Conservation (phyloP, 2,329 filamentous ascomycete species). For the Trichoderma arundinaceum region DNA sequence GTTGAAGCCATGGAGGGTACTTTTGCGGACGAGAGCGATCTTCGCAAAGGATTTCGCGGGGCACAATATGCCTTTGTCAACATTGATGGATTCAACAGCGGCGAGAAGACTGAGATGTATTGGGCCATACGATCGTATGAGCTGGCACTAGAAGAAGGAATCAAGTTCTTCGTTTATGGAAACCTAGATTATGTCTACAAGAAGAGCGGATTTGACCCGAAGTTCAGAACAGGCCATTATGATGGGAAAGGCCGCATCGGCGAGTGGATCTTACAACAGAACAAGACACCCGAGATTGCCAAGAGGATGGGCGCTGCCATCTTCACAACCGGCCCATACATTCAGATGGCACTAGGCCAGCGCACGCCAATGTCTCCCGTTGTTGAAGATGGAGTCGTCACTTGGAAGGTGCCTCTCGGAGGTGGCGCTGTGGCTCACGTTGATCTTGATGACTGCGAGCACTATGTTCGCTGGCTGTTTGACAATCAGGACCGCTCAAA, state of each 20-base stretch:
- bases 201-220: conserved; percentile 53
- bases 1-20: conserved; percentile 56
- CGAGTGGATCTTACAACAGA: conserved; percentile 53
- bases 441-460: conserved; percentile 53
- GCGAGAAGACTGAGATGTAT: conserved; percentile 58
- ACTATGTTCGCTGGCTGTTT: conserved; percentile 56
- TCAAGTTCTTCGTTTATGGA: conserved; percentile 54
- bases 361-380: conserved; percentile 48
- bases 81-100: conserved; percentile 59
- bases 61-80: conserved; percentile 59
- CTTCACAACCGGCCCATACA: conserved; percentile 54
- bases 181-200: conserved; percentile 57
- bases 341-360: conserved; percentile 50
- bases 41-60: conserved; percentile 52
- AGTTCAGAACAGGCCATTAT: conserved; percentile 55
- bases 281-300: conserved; percentile 34
- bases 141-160: conserved; percentile 50
- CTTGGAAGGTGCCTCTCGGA: conserved; percentile 50
- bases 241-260: conserved; percentile 53
- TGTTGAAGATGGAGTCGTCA: conserved; percentile 49
- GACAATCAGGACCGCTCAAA: conserved; percentile 51
- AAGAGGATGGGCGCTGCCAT: conserved; percentile 45
- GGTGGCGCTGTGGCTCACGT: conserved; percentile 50
- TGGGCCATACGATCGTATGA: conserved; percentile 53
- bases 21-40: conserved; percentile 52